Evolutionary conservation across 352 stramenopile genomes (phyloP).

Genomic region (Phytophthora rubi): DNA sequence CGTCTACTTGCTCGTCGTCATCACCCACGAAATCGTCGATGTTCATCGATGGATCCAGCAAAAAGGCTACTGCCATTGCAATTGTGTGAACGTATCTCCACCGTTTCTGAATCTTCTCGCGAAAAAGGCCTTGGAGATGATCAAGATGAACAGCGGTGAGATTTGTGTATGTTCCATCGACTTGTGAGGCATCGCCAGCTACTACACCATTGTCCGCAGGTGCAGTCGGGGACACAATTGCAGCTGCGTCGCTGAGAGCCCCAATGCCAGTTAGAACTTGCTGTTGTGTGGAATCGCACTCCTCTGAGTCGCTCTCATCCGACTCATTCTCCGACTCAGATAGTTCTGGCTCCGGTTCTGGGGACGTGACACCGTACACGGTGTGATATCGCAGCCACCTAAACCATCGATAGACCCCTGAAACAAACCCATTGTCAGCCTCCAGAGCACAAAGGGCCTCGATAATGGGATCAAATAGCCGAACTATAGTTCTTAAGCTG

Average conservation of each 20-base stretch:
- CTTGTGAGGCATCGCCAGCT: background rate
- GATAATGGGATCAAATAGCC: no score
- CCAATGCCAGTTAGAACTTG: no score
- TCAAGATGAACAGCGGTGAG: conserved; percentile 4
- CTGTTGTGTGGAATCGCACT: background rate
- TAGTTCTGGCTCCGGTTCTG: background rate
- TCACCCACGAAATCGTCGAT: no score
- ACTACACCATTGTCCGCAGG: background rate
- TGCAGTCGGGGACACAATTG: no score
- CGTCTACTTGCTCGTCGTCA: no score
- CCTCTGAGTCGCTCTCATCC: background rate
- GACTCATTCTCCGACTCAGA: background rate
- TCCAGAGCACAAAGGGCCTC: no score
- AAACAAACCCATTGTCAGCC: conserved; percentile 19
- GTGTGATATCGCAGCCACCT: conserved; percentile 8
- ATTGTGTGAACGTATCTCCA: conserved; percentile 7
- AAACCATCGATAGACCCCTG: conserved; percentile 4
- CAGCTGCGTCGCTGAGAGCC: no score
- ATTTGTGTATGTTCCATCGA: conserved; percentile 7
- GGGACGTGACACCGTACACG: conserved; percentile 3
- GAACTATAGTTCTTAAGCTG: no score
- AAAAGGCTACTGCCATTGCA: background rate
- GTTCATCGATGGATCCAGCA: no score
- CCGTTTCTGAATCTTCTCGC: conserved; percentile 9
- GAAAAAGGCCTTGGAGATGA: conserved; percentile 10